These are phyloP conservation scores for Erodium trifolium DNA, from an alignment of 441 rosid species.

Conservation along the genomic window DNA sequence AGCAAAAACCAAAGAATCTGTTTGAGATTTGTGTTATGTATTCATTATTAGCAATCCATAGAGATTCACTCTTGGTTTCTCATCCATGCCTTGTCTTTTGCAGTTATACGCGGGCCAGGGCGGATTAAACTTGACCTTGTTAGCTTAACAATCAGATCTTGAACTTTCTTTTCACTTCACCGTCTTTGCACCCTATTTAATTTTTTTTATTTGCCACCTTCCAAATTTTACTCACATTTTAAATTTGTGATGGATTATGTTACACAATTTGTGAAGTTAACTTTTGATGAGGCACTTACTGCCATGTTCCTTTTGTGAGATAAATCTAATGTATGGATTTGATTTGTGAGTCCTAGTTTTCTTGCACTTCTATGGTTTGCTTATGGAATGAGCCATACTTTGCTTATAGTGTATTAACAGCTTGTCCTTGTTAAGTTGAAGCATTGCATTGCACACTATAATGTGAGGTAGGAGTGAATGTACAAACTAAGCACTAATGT, in stretches of 20 bases:
- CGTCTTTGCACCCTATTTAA: background rate
- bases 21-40: background rate
- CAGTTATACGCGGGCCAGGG: conserved; percentile 13
- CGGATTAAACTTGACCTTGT: background rate
- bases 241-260: background rate
- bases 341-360: no score
- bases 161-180: background rate
- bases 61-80: background rate
- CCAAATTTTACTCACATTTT: background rate
- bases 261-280: background rate
- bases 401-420: no score
- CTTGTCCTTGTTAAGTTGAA: no score
- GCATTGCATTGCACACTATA: no score
- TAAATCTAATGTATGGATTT: background rate
- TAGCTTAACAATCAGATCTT: background rate
- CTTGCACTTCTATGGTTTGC: no score
- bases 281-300: background rate
- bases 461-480: no score
- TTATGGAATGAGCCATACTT: no score
- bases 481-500: no score
- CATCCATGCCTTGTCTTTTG: conserved; percentile 9
- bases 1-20: no score
- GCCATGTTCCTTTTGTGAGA: background rate
- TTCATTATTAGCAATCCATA: background rate
- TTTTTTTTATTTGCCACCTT: background rate